Conservation (phyloP, 148 eudicot species). For the Linanthus parryae region DNA sequence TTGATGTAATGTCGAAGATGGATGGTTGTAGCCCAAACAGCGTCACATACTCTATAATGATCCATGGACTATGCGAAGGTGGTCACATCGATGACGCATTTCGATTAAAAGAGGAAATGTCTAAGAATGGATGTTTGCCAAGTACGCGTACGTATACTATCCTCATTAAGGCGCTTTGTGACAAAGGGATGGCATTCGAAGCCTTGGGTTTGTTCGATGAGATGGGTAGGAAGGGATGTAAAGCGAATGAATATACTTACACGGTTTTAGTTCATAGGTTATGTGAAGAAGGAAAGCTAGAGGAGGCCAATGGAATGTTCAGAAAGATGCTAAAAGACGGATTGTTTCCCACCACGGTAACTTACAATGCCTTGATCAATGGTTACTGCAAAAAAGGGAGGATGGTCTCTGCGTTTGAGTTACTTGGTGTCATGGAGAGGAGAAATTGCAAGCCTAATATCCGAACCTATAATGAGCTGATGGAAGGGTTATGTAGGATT, state of each 20-base stretch:
- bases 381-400: conserved; percentile 18
- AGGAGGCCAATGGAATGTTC: conserved; percentile 20
- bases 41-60: conserved; percentile 20
- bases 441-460: conserved; percentile 13
- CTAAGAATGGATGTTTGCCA: conserved; percentile 18
- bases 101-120: conserved; percentile 22
- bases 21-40: conserved; percentile 21
- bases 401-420: conserved; percentile 15
- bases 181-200: conserved; percentile 3
- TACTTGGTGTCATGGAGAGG: conserved; percentile 15
- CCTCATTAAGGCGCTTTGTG: conserved; percentile 17
- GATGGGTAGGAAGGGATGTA: conserved; percentile 14
- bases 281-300: conserved; percentile 16
- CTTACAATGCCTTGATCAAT: conserved; percentile 17
- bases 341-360: conserved; percentile 11
- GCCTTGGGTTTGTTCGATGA: conserved; percentile 14
- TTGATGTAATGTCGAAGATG: conserved; percentile 17
- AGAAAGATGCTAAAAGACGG: conserved; percentile 14
- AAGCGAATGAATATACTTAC: conserved; percentile 9
- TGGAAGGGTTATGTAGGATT: conserved; percentile 9
- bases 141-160: conserved; percentile 12
- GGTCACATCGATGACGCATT: conserved; percentile 19
- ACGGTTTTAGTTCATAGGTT: conserved; percentile 9
- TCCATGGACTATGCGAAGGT: conserved; percentile 23
- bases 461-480: conserved; percentile 18